These are phyloP conservation scores for Trichoderma lentiforme DNA, from an alignment of 2,329 filamentous ascomycete genomes.

Conservation along the genomic window DNA sequence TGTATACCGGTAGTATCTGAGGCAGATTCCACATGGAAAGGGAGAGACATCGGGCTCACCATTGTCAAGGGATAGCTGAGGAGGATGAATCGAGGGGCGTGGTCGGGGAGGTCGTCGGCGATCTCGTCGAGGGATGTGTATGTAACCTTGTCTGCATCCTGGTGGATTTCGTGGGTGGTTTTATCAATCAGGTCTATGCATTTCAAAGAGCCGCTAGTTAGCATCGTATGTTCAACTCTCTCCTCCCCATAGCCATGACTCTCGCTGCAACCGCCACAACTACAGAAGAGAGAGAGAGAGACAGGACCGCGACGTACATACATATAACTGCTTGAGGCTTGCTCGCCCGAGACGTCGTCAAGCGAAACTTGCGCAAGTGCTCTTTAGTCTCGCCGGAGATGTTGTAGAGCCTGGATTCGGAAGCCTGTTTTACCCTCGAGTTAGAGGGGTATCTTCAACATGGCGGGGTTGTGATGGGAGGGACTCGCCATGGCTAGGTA, in stretches of 20 bases:
- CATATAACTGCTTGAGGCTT: constrained; percentile 91
- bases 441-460: background rate
- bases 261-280: background rate
- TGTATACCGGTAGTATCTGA: background rate
- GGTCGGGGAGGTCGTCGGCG: constrained; percentile 85
- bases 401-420: constrained; percentile 85
- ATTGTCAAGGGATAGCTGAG: constrained; percentile 87
- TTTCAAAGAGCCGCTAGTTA: background rate
- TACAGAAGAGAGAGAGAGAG: background rate
- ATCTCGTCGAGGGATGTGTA: constrained; percentile 81
- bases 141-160: constrained; percentile 70
- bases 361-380: constrained; percentile 88
- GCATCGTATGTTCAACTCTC: background rate
- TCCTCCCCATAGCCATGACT: background rate
- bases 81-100: constrained; percentile 83
- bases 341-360: constrained; percentile 82
- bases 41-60: constrained; percentile 48
- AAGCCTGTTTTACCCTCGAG: constrained; percentile 39
- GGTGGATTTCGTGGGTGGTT: constrained; percentile 82
- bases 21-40: background rate
- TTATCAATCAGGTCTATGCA: constrained; percentile 80
- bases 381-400: constrained; percentile 89
- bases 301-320: constrained; percentile 51
- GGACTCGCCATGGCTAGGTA: background rate
- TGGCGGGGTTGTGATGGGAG: background rate